Evolutionary conservation across 2,329 filamentous ascomycete species (phyloP).

Genomic region (Xylariaceae sp.): DNA sequence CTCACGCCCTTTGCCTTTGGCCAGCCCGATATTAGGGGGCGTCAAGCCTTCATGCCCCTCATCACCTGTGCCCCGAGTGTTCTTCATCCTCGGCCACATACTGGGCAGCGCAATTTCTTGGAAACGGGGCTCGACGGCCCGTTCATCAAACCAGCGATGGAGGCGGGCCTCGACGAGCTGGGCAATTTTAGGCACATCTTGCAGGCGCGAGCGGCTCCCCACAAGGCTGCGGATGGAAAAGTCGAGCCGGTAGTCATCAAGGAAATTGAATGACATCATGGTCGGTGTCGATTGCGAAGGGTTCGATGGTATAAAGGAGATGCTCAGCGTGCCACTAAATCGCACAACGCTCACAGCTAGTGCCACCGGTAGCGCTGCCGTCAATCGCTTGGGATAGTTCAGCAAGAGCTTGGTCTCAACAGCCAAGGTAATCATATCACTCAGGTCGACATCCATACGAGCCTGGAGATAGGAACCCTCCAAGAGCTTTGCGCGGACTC

Average conservation of each 20-base stretch:
- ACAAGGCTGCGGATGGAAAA: constrained; percentile 75
- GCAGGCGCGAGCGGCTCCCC: constrained; percentile 70
- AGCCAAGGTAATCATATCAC: constrained; percentile 90
- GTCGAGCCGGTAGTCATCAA: constrained; percentile 80
- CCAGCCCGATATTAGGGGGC: constrained; percentile 40
- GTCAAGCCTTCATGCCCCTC: constrained; percentile 44
- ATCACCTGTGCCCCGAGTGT: constrained; percentile 64
- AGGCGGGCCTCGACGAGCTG: constrained; percentile 74
- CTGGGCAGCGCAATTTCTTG: constrained; percentile 80
- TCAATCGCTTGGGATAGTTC: constrained; percentile 87
- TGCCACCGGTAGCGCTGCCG: constrained; percentile 86
- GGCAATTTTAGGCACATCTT: constrained; percentile 84
- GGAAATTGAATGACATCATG: constrained; percentile 89
- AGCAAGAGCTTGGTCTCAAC: constrained; percentile 90
- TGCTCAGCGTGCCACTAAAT: constrained; percentile 89
- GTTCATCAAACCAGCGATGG: constrained; percentile 83
- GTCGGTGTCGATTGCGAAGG: constrained; percentile 66
- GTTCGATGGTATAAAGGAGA: constrained; percentile 82
- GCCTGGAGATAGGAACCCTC: constrained; percentile 79
- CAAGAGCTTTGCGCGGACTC: constrained; percentile 39
- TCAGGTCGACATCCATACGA: constrained; percentile 93
- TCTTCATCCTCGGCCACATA: constrained; percentile 79
- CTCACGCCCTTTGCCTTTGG: constrained; percentile 51
- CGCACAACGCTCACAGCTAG: constrained; percentile 86
- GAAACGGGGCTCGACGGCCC: constrained; percentile 78